phyloP scores from a whole-genome alignment of 2,329 filamentous ascomycete genomes.

The Diaporthe sp. region DNA sequence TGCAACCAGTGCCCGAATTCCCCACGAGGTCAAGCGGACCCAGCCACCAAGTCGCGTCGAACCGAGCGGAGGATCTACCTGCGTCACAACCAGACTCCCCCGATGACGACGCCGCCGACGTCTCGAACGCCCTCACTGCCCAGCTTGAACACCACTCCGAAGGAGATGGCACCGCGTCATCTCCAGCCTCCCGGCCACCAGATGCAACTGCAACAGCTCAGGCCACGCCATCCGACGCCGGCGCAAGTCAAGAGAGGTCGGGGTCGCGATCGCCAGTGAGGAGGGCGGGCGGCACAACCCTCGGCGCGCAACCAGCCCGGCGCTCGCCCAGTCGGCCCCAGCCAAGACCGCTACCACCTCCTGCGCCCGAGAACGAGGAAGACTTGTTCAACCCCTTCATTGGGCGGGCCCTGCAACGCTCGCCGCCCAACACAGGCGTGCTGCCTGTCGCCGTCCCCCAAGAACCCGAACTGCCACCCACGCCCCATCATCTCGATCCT shows the following conservation, averaged over 20 bases:
- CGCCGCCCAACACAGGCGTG: slow-evolving; percentile 51
- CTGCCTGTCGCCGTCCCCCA: slow-evolving; percentile 53
- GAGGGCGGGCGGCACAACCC: slow-evolving; percentile 48
- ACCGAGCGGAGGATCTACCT: slow-evolving; percentile 43
- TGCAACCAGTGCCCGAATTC: neutral
- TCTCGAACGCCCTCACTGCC: slow-evolving; percentile 44
- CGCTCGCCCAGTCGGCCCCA: slow-evolving; percentile 56
- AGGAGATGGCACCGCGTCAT: slow-evolving; percentile 27
- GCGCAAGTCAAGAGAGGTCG: slow-evolving; percentile 42
- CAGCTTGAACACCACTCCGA: slow-evolving; percentile 50
- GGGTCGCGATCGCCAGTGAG: slow-evolving; percentile 48
- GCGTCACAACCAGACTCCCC: slow-evolving; percentile 39
- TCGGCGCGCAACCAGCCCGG: slow-evolving; percentile 49
- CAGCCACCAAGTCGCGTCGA: slow-evolving; percentile 63
- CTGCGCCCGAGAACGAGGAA: slow-evolving; percentile 57
- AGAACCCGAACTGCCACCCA: slow-evolving; percentile 76
- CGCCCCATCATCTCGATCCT: slow-evolving; percentile 66
- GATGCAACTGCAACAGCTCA: neutral
- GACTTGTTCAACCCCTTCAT: slow-evolving; percentile 60
- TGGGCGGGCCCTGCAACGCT: slow-evolving; percentile 54
- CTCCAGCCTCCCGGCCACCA: slow-evolving; percentile 10
- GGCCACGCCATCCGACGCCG: neutral
- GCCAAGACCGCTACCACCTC: slow-evolving; percentile 63
- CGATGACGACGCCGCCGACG: slow-evolving; percentile 39
- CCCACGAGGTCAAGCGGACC: slow-evolving; percentile 64